phyloP scores from a whole-genome alignment of 768 basidiomycete genomes.

The Pleurotus cornucopiae region DNA sequence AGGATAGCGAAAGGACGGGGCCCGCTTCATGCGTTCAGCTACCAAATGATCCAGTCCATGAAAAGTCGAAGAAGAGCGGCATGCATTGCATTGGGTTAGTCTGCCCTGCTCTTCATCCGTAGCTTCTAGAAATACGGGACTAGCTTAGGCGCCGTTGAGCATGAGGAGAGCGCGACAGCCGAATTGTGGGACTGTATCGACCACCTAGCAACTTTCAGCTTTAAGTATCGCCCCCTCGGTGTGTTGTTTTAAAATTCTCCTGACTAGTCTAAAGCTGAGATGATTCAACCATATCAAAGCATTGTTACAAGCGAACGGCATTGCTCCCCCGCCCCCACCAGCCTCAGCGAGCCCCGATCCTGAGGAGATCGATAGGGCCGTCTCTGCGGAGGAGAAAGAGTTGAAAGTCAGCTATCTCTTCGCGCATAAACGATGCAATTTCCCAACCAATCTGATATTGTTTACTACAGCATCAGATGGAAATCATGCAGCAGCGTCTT shows the following conservation, averaged over 20 bases:
- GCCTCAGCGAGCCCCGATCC: too few species aligned
- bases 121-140: not conserved
- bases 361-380: too few species aligned
- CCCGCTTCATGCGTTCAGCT: not conserved
- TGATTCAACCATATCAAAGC: too few species aligned
- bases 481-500: too few species aligned
- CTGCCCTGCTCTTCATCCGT: not conserved
- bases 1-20: conserved; percentile 6
- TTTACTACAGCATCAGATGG: too few species aligned
- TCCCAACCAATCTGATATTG: too few species aligned
- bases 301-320: too few species aligned
- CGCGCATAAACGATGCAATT: too few species aligned
- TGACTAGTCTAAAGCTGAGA: too few species aligned
- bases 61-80: conserved; percentile 22
- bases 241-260: not conserved
- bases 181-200: not conserved
- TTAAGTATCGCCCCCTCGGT: conserved; percentile 18
- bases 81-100: conserved; percentile 22
- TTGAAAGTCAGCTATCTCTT: too few species aligned
- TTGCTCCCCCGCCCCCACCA: too few species aligned
- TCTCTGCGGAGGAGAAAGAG: too few species aligned
- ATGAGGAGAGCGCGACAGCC: not conserved
- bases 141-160: not conserved
- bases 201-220: conserved; percentile 11
- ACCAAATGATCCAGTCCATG: conserved; percentile 16